phyloP scores from a whole-genome alignment of 1,139 yeast genomes.

The Meyerozyma smithsonii region DNA sequence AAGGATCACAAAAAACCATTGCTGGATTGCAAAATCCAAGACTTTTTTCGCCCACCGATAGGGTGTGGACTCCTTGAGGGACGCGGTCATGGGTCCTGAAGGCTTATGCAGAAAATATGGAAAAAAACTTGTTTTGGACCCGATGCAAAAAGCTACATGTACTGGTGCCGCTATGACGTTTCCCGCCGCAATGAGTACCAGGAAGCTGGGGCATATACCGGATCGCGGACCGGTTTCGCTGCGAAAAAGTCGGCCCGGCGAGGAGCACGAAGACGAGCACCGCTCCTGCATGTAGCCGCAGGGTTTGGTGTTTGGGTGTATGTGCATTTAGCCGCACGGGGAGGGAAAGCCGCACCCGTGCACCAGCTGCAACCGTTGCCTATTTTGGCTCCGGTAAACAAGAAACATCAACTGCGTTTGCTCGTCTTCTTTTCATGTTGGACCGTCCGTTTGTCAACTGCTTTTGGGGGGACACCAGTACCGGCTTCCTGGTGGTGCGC shows the following conservation, averaged over 20 bases:
- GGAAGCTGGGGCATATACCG: neutral
- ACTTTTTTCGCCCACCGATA: constrained; percentile 9
- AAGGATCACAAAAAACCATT: constrained; percentile 72
- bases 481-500: constrained; percentile 44
- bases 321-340: neutral
- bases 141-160: too few relatives aligned
- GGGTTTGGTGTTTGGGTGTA: too few relatives aligned
- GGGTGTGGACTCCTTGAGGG: neutral
- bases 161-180: too few relatives aligned
- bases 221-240: constrained; percentile 2
- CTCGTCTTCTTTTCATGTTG: neutral
- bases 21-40: constrained; percentile 27
- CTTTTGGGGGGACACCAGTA: constrained; percentile 49
- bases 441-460: constrained; percentile 37
- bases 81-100: neutral
- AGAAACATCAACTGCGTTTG: neutral
- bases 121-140: too few relatives aligned
- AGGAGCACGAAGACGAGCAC: too few relatives aligned
- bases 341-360: too few relatives aligned
- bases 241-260: neutral
- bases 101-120: neutral
- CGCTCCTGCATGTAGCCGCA: too few relatives aligned
- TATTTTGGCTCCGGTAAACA: neutral
- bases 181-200: too few relatives aligned
- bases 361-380: neutral